phyloP scores from a whole-genome alignment of 331 rosid species.

The Quercus phellos region DNA sequence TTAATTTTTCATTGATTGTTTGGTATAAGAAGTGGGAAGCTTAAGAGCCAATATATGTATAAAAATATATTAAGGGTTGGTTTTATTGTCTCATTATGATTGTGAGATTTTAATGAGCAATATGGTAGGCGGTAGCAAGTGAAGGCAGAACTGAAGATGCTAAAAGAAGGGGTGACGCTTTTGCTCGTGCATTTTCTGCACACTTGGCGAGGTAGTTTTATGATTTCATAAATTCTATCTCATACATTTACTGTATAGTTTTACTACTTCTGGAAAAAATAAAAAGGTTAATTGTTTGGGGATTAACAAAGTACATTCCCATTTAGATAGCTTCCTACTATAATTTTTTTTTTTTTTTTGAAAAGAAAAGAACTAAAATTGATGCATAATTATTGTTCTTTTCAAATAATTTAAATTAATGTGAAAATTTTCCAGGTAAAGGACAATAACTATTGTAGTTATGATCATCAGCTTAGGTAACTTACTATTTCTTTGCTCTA shows the following conservation, averaged over 20 bases:
- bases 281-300: neutral
- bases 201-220: conserved; percentile 75
- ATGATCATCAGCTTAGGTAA: neutral
- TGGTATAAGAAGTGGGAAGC: neutral
- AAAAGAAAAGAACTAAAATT: neutral
- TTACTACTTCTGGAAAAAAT: neutral
- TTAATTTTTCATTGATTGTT: neutral
- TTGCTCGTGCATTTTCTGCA: conserved; percentile 94
- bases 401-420: neutral
- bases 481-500: neutral
- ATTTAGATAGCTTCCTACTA: neutral
- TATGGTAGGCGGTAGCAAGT: conserved; percentile 92
- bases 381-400: too few relatives aligned
- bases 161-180: conserved; percentile 96
- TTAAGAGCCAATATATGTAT: too few relatives aligned
- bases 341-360: neutral
- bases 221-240: conserved; percentile 5
- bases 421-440: neutral
- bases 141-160: conserved; percentile 99
- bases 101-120: conserved; percentile 20
- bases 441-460: neutral
- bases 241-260: neutral
- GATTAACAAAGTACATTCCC: neutral
- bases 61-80: neutral
- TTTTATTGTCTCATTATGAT: conserved; percentile 12